Evolutionary conservation across 495 filamentous ascomycete genomes (phyloP).

Genomic region (Haplographium delicatum): DNA sequence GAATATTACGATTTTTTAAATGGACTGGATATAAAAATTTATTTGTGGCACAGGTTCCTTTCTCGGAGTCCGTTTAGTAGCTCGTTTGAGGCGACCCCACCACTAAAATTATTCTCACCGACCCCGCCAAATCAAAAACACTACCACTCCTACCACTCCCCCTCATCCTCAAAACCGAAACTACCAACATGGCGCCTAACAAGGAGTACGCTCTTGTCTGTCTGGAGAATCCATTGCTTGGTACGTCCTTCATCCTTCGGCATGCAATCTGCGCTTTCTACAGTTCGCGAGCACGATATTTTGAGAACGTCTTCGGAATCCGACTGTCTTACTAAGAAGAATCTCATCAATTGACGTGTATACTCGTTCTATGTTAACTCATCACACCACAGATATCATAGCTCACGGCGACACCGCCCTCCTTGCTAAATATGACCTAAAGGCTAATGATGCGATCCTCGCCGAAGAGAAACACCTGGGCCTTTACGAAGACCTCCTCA

Average conservation of each 20-base stretch:
- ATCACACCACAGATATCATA: constrained; percentile 72
- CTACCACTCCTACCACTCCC: constrained; percentile 7
- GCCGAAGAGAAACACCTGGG: constrained; percentile 84
- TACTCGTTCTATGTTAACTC: constrained; percentile 7
- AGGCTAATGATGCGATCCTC: constrained; percentile 95
- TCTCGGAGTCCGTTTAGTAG: not conserved
- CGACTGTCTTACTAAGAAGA: too few relatives aligned
- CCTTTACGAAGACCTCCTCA: constrained; percentile 87
- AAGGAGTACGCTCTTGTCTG: constrained; percentile 81
- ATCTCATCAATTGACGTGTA: not conserved
- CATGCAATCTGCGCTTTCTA: too few relatives aligned
- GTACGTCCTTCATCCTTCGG: constrained; percentile 47
- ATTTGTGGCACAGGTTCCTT: too few relatives aligned
- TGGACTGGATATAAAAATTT: too few relatives aligned
- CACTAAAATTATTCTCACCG: not conserved
- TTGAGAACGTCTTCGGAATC: too few relatives aligned
- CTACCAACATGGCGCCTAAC: constrained; percentile 57
- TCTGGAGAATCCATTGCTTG: constrained; percentile 94
- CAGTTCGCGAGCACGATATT: too few relatives aligned
- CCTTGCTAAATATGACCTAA: constrained; percentile 86
- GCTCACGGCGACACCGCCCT: constrained; percentile 73
- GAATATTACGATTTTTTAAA: too few relatives aligned
- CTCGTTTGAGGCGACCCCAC: not conserved
- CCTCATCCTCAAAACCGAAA: constrained; percentile 8
- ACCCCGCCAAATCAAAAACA: not conserved